These are phyloP conservation scores for Amesomyces nigricolor DNA, from an alignment of 2,329 filamentous ascomycete genomes.

Conservation along the genomic window DNA sequence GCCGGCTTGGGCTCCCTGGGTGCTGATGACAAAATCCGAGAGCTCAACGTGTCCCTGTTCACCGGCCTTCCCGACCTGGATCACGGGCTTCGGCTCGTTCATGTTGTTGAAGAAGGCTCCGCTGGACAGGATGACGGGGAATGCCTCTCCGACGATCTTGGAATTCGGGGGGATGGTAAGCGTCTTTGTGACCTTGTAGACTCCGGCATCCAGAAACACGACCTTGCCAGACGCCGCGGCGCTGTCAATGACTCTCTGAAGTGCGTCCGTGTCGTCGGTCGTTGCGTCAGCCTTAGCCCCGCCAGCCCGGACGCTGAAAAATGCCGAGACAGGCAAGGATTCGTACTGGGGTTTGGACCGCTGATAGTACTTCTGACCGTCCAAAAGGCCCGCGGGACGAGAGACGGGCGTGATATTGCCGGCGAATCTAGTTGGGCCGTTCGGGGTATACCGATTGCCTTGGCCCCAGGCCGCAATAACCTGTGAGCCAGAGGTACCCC, in stretches of 20 bases:
- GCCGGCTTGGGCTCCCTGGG: conserved; percentile 57
- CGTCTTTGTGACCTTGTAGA: conserved; percentile 55
- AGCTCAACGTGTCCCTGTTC: conserved; percentile 60
- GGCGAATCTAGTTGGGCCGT: conserved; percentile 40
- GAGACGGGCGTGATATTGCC: conserved; percentile 39
- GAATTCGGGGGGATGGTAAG: conserved; percentile 43
- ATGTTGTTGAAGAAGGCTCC: conserved; percentile 53
- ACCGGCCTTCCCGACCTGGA: conserved; percentile 58
- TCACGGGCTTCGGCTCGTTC: conserved; percentile 53
- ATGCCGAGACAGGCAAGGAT: conserved; percentile 48
- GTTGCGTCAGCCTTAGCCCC: conserved; percentile 68
- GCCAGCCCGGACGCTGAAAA: conserved; percentile 61
- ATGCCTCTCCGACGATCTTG: conserved; percentile 56
- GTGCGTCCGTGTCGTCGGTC: conserved; percentile 67
- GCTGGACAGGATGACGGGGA: conserved; percentile 48
- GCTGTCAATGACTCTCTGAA: conserved; percentile 58
- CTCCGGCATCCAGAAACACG: conserved; percentile 56
- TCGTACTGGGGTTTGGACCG: conserved; percentile 75
- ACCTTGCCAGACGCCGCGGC: conserved; percentile 49
- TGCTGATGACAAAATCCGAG: conserved; percentile 64
- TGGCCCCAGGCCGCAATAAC: conserved; percentile 56
- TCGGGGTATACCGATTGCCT: conserved; percentile 54
- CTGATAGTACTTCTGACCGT: conserved; percentile 56
- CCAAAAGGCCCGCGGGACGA: conserved; percentile 51
- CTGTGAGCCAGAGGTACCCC: conserved; percentile 43